Conservation (phyloP, 306 rosid genomes). For the Delonix regia region DNA sequence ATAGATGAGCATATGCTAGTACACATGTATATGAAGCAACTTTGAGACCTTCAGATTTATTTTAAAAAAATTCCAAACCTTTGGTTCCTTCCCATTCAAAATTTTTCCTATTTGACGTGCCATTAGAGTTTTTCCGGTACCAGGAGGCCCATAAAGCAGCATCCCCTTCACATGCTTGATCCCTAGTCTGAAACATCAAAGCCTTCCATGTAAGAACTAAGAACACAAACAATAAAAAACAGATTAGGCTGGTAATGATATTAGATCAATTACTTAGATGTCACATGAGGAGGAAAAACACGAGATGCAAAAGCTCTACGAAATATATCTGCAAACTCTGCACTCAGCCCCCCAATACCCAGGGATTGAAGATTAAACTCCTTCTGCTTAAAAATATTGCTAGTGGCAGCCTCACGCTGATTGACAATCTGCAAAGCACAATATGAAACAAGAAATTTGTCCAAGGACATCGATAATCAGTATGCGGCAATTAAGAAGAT, state of each 20-base stretch:
- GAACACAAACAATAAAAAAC: constrained; percentile 27
- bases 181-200: constrained; percentile 78
- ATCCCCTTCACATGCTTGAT: constrained; percentile 98
- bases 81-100: constrained; percentile 93
- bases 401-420: constrained; percentile 93
- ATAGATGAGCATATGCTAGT: neutral
- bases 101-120: constrained; percentile 99
- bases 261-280: constrained; percentile 83
- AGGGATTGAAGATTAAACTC: constrained; percentile 92
- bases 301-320: constrained; percentile 99
- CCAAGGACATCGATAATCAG: no score
- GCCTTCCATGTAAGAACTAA: constrained; percentile 40
- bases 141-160: constrained; percentile 99
- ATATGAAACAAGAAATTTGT: neutral
- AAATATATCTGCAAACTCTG: constrained; percentile 94
- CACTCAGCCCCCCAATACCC: constrained; percentile 95
- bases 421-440: constrained; percentile 66
- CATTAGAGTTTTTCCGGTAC: constrained; percentile 99
- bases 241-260: constrained; percentile 19
- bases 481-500: no score
- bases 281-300: constrained; percentile 96
- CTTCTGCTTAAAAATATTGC: constrained; percentile 87
- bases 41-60: constrained; percentile 85
- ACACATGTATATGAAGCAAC: constrained; percentile 33
- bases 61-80: constrained; percentile 59